A percentile compares a stretch with the other conserved stretches of the same genome.
Evolutionary conservation across 345 rosid genomes (phyloP).

Genomic region (Aurinia saxatilis): DNA sequence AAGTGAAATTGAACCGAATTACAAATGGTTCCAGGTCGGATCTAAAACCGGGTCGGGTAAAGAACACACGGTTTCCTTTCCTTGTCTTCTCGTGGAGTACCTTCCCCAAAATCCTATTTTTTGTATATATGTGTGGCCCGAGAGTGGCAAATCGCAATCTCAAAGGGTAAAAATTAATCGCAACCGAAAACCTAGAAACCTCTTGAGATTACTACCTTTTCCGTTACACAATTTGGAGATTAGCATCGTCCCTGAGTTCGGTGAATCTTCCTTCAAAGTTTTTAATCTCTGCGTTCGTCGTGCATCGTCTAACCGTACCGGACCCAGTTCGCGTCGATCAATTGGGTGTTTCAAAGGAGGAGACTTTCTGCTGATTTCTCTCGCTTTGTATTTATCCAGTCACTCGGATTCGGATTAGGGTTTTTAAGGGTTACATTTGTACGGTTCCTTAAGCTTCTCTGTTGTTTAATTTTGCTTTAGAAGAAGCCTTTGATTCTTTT

Average conservation of each 20-base stretch:
- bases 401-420: constrained; percentile 24
- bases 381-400: constrained; percentile 15
- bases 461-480: constrained; percentile 3
- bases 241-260: not conserved
- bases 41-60: too few relatives aligned
- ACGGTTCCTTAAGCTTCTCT: constrained; percentile 18
- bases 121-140: constrained; percentile 9
- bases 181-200: constrained; percentile 19
- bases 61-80: too few relatives aligned
- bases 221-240: not conserved
- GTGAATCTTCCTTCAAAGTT: not conserved
- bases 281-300: not conserved
- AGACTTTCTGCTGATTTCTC: constrained; percentile 2
- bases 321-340: not conserved
- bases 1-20: too few relatives aligned
- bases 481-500: too few relatives aligned
- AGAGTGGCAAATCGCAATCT: not conserved
- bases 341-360: constrained; percentile 17
- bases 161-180: too few relatives aligned
- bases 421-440: constrained; percentile 22
- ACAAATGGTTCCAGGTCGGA: too few relatives aligned
- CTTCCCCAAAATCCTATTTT: too few relatives aligned
- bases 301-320: not conserved
- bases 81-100: too few relatives aligned
- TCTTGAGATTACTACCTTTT: not conserved